A percentile compares a stretch with the other conserved stretches of the same genome.
Conservation (phyloP, 2,329 filamentous ascomycete genomes). For the Diaporthe helianthi region DNA sequence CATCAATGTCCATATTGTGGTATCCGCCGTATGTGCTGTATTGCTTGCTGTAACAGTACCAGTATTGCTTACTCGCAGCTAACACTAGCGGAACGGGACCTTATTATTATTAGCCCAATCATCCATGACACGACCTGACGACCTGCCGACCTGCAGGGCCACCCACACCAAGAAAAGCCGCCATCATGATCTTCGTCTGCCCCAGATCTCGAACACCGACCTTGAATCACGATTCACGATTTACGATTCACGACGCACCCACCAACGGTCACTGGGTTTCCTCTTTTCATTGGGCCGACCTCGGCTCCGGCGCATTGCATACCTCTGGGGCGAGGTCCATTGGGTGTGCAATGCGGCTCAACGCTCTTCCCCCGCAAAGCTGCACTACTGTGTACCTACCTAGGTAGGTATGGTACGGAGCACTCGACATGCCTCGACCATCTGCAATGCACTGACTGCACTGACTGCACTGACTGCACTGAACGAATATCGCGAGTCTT, state of each 20-base stretch:
- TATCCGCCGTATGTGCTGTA: slow-evolving; percentile 8
- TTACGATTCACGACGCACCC: slow-evolving; percentile 15
- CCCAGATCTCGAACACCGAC: slow-evolving; percentile 15
- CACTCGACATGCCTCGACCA: neutral
- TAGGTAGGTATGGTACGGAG: too few relatives aligned
- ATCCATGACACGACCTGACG: slow-evolving; percentile 2
- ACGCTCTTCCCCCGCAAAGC: neutral
- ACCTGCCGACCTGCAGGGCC: slow-evolving; percentile 1
- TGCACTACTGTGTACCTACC: too few relatives aligned
- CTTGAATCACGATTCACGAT: slow-evolving; percentile 15
- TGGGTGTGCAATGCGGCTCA: slow-evolving; percentile 8
- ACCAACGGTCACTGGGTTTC: neutral
- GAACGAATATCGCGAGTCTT: neutral
- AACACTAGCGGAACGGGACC: slow-evolving; percentile 12
- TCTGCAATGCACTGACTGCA: neutral
- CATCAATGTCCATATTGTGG: neutral
- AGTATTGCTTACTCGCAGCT: neutral
- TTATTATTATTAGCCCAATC: neutral
- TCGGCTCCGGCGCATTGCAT: neutral
- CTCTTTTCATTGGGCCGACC: neutral
- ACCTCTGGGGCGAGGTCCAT: neutral
- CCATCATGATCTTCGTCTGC: slow-evolving; percentile 18
- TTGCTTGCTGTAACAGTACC: too few relatives aligned
- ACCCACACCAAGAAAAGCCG: neutral
- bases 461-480: too few relatives aligned